Conservation (phyloP, 257 asterid genomes). For the Solanum ossicruentum region DNA sequence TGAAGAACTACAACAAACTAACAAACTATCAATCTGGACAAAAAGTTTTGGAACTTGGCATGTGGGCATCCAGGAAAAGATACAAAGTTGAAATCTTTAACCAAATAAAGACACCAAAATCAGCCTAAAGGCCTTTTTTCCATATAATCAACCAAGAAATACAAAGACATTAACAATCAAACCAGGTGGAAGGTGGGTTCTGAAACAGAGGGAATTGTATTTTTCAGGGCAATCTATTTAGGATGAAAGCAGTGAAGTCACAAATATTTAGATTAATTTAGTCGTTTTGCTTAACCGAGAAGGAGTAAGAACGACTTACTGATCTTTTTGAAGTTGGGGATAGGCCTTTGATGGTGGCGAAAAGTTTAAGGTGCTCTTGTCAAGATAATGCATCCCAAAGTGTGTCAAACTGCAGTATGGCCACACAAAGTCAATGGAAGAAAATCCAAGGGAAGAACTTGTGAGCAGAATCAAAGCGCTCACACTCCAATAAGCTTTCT, state of each 20-base stretch:
- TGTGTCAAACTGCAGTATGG: too few relatives aligned
- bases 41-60: not conserved
- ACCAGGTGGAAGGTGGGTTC: not conserved
- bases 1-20: not conserved
- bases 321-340: not conserved
- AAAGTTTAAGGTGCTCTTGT: conserved; percentile 27
- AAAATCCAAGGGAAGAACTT: not conserved
- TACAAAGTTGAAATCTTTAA: not conserved
- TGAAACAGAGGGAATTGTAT: too few relatives aligned
- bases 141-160: not conserved
- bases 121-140: not conserved
- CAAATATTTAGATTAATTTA: not conserved
- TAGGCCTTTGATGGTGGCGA: conserved; percentile 27
- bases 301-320: conserved; percentile 3
- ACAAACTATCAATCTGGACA: not conserved
- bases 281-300: not conserved
- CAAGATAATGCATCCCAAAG: conserved; percentile 25
- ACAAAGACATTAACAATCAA: not conserved
- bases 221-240: not conserved
- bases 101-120: not conserved
- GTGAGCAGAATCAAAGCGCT: not conserved
- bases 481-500: conserved; percentile 19
- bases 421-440: not conserved
- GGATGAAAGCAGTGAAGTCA: not conserved
- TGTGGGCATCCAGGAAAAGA: not conserved